These are phyloP conservation scores for Lantana camara DNA, from an alignment of 257 asterid species.

Conservation along the genomic window DNA sequence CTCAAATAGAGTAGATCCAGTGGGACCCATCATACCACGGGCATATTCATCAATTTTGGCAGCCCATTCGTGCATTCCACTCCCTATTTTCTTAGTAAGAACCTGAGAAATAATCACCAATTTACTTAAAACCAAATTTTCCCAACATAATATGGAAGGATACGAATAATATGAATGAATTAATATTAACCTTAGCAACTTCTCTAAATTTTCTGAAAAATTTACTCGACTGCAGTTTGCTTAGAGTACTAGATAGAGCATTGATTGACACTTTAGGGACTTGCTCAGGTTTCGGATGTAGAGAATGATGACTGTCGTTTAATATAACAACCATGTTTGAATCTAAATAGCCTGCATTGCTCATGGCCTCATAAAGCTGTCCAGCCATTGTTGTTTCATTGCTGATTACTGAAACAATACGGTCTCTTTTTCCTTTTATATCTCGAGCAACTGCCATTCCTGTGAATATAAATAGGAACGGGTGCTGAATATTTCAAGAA, in stretches of 20 bases:
- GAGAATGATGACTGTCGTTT: constrained; percentile 72
- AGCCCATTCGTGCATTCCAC: constrained; percentile 94
- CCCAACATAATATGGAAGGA: background rate
- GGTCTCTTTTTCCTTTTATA: constrained; percentile 74
- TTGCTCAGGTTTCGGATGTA: constrained; percentile 74
- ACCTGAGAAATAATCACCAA: constrained; percentile 46
- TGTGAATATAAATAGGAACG: constrained; percentile 21
- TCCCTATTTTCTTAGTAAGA: constrained; percentile 74
- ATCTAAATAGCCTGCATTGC: constrained; percentile 92
- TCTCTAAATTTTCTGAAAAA: constrained; percentile 73
- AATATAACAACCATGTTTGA: constrained; percentile 84
- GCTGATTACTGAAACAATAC: constrained; percentile 85
- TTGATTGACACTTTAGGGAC: constrained; percentile 65
- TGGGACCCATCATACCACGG: constrained; percentile 93
- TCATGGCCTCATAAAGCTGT: constrained; percentile 94
- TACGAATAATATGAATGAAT: constrained; percentile 17
- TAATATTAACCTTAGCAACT: constrained; percentile 83
- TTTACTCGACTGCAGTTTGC: constrained; percentile 90
- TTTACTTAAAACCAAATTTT: too few relatives aligned
- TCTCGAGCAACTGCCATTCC: constrained; percentile 97
- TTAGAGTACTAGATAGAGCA: constrained; percentile 62
- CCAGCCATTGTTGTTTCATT: constrained; percentile 89
- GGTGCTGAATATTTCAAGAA: constrained; percentile 2
- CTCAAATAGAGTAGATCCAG: constrained; percentile 91
- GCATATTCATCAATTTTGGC: constrained; percentile 94